Base-by-base conservation (phyloP, 1,284 basidiomycete species). In the Malassezia yamatoensis region DNA sequence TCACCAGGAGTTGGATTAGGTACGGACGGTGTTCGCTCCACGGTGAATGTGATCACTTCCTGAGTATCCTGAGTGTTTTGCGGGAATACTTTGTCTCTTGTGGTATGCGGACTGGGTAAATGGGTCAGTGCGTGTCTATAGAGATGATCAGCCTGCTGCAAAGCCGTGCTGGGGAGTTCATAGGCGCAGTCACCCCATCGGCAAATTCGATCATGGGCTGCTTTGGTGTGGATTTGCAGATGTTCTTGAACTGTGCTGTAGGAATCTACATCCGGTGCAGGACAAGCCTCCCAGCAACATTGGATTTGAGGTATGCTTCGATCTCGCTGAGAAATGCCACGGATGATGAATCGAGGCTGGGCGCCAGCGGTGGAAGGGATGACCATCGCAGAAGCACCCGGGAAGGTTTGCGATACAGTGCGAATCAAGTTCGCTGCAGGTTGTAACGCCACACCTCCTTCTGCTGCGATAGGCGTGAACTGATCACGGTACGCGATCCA, bases 381-480 rank as follows among this genome's bases (percentile, higher is more conserved):
- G 16, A 89, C 86, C 84, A 88, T 87, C 1, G 88, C 87, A 61
- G 84, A 81, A 0, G 87, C 87, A 51, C 82, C 79, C 8, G 86
- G 83, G 63, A 88, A 90, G 18, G 88, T 83, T 15, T 81, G 76
- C 51, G 81, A 85, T 51, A 88, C 85, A 58, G 85, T 85, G 70
- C 89, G 88, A 70, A 91, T 91, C 43, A 90, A 85, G 43, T 90
- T 88, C 2, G 86, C 85, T 0, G 88, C 88, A 1, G 83, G 82
- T 16, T 87, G 81, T 49, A 86, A 77, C 42, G 79, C 78, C 80
- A 81, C 11, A 78, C 76, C 66, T 86, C 86, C 0, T 78, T 79
- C 41, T 39, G 55, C 39, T 21, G 64, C 54, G 33, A 53, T 52
- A 7, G 58, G 52, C n/a, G 65, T 62, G 42, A 77, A 77, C 50